Conservation (phyloP, 805 yeast species). For the Pichia membranifaciens region DNA sequence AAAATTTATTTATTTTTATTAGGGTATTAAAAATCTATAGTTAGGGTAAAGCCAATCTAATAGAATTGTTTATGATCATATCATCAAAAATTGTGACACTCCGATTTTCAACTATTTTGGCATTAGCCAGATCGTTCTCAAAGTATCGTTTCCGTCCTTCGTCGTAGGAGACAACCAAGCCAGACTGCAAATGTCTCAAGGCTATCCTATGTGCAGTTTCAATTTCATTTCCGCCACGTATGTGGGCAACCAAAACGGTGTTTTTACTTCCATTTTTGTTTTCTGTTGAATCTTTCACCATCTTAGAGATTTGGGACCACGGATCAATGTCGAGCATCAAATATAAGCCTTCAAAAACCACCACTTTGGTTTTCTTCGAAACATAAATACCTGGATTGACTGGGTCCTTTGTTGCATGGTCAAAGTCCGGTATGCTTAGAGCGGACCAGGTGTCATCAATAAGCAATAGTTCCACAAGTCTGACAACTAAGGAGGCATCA, state of each 20-base stretch:
- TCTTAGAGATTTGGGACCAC: conserved; percentile 47
- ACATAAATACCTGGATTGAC: conserved; percentile 45
- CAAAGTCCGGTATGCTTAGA: conserved; percentile 61
- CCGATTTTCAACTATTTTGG: conserved; percentile 27
- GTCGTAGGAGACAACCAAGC: conserved; percentile 40
- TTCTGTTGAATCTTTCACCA: conserved; percentile 24
- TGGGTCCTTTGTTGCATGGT: conserved; percentile 73
- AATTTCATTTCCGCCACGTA: conserved; percentile 31
- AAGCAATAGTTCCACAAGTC: conserved; percentile 28
- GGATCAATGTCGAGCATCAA: conserved; percentile 50
- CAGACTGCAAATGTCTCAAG: conserved; percentile 57
- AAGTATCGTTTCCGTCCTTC: conserved; percentile 49
- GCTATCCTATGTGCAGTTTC: conserved; percentile 55
- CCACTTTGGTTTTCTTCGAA: conserved; percentile 36
- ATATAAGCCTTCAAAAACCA: conserved; percentile 75
- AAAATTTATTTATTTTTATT: neutral
- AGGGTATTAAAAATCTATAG: neutral
- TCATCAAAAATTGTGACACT: conserved; percentile 18
- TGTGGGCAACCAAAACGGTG: conserved; percentile 15
- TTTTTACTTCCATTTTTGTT: conserved; percentile 28
- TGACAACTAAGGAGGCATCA: conserved; percentile 48
- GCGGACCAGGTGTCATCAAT: conserved; percentile 1
- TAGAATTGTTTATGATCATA: conserved; percentile 18
- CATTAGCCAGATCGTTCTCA: conserved; percentile 62
- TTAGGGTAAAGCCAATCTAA: neutral